A percentile compares a stretch with the other conserved stretches of the same genome.
Conservation (phyloP, 495 filamentous ascomycete genomes). For the Sporormia fimetaria region DNA sequence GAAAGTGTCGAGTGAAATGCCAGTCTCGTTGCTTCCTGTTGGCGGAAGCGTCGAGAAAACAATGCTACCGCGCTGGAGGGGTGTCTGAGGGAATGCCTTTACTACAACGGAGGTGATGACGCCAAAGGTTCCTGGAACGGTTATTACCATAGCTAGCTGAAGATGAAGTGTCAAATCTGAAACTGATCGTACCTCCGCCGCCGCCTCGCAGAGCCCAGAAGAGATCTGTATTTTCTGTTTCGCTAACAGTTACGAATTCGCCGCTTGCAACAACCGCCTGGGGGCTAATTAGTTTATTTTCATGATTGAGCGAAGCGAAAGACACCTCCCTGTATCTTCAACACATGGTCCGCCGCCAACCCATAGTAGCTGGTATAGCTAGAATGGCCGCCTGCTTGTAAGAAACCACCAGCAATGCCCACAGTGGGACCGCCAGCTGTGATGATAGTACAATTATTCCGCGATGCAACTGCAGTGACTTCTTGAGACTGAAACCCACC, state of each 20-base stretch:
- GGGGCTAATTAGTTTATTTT: too few relatives aligned
- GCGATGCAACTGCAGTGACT: not conserved
- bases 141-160: not conserved
- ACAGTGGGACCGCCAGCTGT: slow-evolving; percentile 13
- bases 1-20: slow-evolving; percentile 8
- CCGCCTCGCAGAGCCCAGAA: slow-evolving; percentile 22
- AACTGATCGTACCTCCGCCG: slow-evolving; percentile 13
- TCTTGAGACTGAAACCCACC: slow-evolving; percentile 10
- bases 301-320: too few relatives aligned
- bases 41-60: slow-evolving; percentile 6
- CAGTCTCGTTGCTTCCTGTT: not conserved
- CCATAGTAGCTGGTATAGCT: slow-evolving; percentile 15
- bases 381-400: slow-evolving; percentile 17
- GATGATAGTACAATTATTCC: slow-evolving; percentile 10
- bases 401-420: slow-evolving; percentile 15
- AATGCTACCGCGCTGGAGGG: slow-evolving; percentile 1
- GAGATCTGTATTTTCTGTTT: slow-evolving; percentile 10
- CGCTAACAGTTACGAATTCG: slow-evolving; percentile 9
- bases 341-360: slow-evolving; percentile 14
- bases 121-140: slow-evolving; percentile 16
- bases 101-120: slow-evolving; percentile 14
- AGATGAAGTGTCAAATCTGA: not conserved
- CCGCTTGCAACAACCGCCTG: slow-evolving; percentile 14
- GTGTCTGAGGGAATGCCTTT: slow-evolving; percentile 10
- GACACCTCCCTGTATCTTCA: too few relatives aligned